These are phyloP conservation scores for Xylariales sp. DNA, from an alignment of 2,329 filamentous ascomycete genomes.

Conservation along the genomic window DNA sequence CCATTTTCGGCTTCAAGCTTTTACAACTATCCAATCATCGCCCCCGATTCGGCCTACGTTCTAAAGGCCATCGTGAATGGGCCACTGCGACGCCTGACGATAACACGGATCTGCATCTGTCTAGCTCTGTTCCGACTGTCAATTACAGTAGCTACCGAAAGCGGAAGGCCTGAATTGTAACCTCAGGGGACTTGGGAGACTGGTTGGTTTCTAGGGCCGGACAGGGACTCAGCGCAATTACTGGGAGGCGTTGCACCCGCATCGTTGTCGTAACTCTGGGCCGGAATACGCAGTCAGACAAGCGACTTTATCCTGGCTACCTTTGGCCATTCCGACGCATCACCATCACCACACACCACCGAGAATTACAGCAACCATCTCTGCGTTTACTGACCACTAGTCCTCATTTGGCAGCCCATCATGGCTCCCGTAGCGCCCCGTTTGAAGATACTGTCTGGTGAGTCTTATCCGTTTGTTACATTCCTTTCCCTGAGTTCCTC, in stretches of 20 bases:
- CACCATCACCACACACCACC: conserved; percentile 45
- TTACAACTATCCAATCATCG: conserved; percentile 43
- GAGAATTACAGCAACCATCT: conserved; percentile 42
- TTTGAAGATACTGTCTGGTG: conserved; percentile 71
- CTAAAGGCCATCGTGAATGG: conserved; percentile 46
- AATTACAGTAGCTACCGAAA: conserved; percentile 42
- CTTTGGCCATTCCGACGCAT: conserved; percentile 47
- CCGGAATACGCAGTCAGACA: conserved; percentile 44
- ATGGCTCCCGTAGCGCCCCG: conserved; percentile 71
- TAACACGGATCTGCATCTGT: conserved; percentile 46
- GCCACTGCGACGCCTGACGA: conserved; percentile 43
- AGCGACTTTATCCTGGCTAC: conserved; percentile 42
- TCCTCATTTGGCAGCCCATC: conserved; percentile 57
- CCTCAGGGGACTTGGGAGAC: conserved; percentile 38
- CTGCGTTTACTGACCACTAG: conserved; percentile 43
- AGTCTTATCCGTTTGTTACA: conserved; percentile 51
- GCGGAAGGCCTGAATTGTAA: conserved; percentile 39
- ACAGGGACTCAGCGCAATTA: conserved; percentile 42
- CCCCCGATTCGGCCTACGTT: conserved; percentile 35
- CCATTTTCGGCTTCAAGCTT: conserved; percentile 41
- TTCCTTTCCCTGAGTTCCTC: conserved; percentile 34
- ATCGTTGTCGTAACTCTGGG: conserved; percentile 43
- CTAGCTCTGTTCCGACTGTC: conserved; percentile 41
- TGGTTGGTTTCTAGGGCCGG: conserved; percentile 42
- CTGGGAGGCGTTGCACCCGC: conserved; percentile 45